Percentiles rank a stretch among this genome's conserved stretches.
phyloP scores from a whole-genome alignment of 441 rosid species.

The Pelargonium australe region DNA sequence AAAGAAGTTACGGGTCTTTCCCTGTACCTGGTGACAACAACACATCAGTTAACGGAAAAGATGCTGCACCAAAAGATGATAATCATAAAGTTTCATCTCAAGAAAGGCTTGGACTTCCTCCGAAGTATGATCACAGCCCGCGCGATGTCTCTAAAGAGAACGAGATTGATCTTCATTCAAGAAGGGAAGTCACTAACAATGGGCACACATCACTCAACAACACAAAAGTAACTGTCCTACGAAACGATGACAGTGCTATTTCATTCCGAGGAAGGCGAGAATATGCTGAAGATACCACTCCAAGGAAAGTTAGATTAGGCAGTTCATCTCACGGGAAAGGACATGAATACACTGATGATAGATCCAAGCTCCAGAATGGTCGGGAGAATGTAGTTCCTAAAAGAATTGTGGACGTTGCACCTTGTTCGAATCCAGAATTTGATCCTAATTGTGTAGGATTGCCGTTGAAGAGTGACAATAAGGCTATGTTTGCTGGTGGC shows the following conservation, averaged over 20 bases:
- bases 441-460: slow-evolving; percentile 25
- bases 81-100: slow-evolving; percentile 27
- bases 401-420: slow-evolving; percentile 14
- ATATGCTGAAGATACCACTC: slow-evolving; percentile 35
- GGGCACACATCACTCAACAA: slow-evolving; percentile 23
- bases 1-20: slow-evolving; percentile 32
- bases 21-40: slow-evolving; percentile 26
- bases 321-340: slow-evolving; percentile 38
- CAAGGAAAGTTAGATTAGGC: slow-evolving; percentile 37
- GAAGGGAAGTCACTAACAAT: slow-evolving; percentile 22
- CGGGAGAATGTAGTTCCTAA: slow-evolving; percentile 35
- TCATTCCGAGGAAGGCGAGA: slow-evolving; percentile 31
- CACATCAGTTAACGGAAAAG: slow-evolving; percentile 30
- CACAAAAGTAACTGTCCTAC: slow-evolving; percentile 31
- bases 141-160: slow-evolving; percentile 26
- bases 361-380: slow-evolving; percentile 27
- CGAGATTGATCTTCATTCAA: slow-evolving; percentile 26
- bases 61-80: slow-evolving; percentile 21
- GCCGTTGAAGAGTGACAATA: slow-evolving; percentile 27
- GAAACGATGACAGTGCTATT: slow-evolving; percentile 31
- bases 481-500: slow-evolving; percentile 23
- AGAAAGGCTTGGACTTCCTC: slow-evolving; percentile 28
- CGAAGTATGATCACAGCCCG: slow-evolving; percentile 23
- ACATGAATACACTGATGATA: slow-evolving; percentile 23
- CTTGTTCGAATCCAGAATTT: slow-evolving; percentile 18